phyloP scores from a whole-genome alignment of 139 green algal species.

The Chlorella sorokiniana region DNA sequence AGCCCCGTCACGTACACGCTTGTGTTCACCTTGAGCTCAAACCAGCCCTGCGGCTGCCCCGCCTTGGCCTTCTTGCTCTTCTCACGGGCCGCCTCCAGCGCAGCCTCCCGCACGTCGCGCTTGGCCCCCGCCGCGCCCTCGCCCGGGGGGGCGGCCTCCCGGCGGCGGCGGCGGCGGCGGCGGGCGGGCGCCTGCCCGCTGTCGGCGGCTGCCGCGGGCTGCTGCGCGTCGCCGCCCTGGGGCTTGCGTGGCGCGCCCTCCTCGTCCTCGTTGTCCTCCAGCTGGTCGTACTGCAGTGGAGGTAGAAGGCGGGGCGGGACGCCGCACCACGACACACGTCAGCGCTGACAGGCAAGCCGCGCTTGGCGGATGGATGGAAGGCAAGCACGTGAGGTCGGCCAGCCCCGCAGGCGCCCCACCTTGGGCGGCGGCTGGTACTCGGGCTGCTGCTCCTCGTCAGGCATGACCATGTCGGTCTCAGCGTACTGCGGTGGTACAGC shows the following conservation, averaged over 20 bases:
- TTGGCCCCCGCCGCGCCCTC: background rate
- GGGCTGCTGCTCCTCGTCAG: constrained; percentile 55
- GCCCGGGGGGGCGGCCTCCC: background rate
- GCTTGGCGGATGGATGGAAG: too few species aligned
- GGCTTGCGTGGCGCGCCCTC: background rate
- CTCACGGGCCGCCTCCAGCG: constrained; percentile 39
- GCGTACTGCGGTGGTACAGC: constrained; percentile 40
- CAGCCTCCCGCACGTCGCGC: constrained; percentile 17
- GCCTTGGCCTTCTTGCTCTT: constrained; percentile 33
- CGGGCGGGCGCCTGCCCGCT: background rate
- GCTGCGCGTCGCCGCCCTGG: constrained; percentile 17
- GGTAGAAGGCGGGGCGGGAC: background rate
- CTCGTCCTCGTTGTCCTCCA: constrained; percentile 11
- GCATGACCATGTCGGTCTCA: constrained; percentile 63
- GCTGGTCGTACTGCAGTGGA: background rate
- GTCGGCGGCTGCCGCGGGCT: constrained; percentile 1
- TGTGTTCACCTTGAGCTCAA: constrained; percentile 91
- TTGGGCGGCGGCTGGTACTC: constrained; percentile 6
- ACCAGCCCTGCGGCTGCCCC: constrained; percentile 62
- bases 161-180: constrained; percentile 1
- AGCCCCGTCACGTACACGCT: constrained; percentile 92
- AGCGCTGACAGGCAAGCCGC: background rate
- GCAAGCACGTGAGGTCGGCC: too few species aligned
- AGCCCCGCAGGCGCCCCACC: too few species aligned
- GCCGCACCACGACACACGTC: background rate